These are phyloP conservation scores for Pseudogymnoascus sp. DNA, from an alignment of 2,329 filamentous ascomycete species.

Conservation along the genomic window DNA sequence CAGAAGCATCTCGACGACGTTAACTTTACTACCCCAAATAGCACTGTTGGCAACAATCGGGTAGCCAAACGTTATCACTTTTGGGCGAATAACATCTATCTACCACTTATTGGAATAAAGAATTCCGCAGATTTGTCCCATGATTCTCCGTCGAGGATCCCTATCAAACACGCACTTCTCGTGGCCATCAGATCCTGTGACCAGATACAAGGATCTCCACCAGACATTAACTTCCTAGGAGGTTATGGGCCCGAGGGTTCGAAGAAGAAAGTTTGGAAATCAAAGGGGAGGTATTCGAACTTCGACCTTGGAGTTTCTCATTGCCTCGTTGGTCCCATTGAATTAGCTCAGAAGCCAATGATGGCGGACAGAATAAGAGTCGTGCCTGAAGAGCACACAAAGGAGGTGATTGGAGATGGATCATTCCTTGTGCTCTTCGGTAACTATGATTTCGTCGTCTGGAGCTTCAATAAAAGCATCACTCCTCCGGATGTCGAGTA, in stretches of 20 bases:
- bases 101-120: not conserved
- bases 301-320: conserved; percentile 6
- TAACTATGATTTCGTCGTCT: conserved; percentile 8
- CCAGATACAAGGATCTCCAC: not conserved
- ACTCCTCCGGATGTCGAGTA: not conserved
- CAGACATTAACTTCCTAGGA: not conserved
- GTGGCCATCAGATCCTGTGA: conserved; percentile 6
- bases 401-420: conserved; percentile 2
- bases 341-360: not conserved
- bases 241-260: not conserved
- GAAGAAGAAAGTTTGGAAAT: not conserved
- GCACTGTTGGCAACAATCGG: not conserved
- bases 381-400: not conserved
- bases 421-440: conserved; percentile 7
- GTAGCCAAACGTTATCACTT: not conserved
- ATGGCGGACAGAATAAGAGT: not conserved
- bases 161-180: not conserved
- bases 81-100: conserved; percentile 1
- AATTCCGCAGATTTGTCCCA: not conserved
- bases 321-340: not conserved
- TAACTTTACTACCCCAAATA: not conserved
- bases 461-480: conserved; percentile 8
- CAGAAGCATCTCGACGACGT: conserved; percentile 4
- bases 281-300: conserved; percentile 1
- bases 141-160: not conserved